phyloP scores from a whole-genome alignment of 2,329 filamentous ascomycete species.

The Drechslera avenae region DNA sequence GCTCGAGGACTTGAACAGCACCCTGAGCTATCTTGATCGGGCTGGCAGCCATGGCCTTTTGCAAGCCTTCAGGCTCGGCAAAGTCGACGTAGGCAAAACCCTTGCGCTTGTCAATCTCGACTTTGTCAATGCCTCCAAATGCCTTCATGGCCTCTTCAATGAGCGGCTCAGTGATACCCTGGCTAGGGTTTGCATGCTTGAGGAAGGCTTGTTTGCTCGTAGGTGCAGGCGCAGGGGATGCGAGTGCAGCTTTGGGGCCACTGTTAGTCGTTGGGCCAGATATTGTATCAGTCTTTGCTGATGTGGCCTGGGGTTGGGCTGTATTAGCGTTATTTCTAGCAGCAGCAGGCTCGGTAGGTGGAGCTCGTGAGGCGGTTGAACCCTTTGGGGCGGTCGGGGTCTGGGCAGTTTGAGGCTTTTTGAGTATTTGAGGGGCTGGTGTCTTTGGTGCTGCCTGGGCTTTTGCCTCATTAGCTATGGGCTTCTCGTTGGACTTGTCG shows the following conservation, averaged over 20 bases:
- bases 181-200: conserved; percentile 74
- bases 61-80: conserved; percentile 70
- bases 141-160: conserved; percentile 74
- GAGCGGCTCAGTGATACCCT: conserved; percentile 84
- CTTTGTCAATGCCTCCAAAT: conserved; percentile 76
- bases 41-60: conserved; percentile 80
- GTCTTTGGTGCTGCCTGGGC: conserved; percentile 32
- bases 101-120: conserved; percentile 94
- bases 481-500: conserved; percentile 42
- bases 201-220: conserved; percentile 61
- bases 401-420: conserved; percentile 44
- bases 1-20: conserved; percentile 83
- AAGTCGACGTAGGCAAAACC: conserved; percentile 95
- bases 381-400: conserved; percentile 37
- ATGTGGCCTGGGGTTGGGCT: conserved; percentile 23
- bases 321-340: conserved; percentile 24
- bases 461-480: conserved; percentile 29
- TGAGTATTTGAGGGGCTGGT: conserved; percentile 46
- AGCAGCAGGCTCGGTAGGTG: conserved; percentile 38
- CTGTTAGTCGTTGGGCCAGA: conserved; percentile 11
- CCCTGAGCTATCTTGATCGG: conserved; percentile 83
- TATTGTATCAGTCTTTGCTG: conserved; percentile 21
- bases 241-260: conserved; percentile 16
- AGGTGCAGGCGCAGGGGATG: conserved; percentile 31
- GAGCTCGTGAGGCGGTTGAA: conserved; percentile 35